Conservation (phyloP, 2,329 filamentous ascomycete species). For the Nemania serpens region DNA sequence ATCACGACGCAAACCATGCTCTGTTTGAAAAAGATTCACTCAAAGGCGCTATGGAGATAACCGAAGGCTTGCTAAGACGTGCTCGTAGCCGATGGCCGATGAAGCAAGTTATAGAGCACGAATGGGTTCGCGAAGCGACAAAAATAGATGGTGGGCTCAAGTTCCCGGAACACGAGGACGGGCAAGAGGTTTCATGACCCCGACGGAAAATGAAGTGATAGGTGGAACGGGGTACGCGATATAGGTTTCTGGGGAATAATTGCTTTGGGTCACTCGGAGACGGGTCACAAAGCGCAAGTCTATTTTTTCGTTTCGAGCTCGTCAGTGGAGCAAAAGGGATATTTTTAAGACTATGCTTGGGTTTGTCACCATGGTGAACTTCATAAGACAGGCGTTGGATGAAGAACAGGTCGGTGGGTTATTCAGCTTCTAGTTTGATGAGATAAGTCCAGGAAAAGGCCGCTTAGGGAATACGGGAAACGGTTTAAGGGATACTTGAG, state of each 20-base stretch:
- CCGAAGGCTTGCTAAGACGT: conserved; percentile 83
- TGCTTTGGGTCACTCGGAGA: background rate
- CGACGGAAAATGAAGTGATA: background rate
- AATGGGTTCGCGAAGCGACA: conserved; percentile 80
- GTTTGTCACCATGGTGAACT: background rate
- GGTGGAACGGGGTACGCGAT: background rate
- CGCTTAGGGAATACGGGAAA: background rate
- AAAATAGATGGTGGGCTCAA: conserved; percentile 65
- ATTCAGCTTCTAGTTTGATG: background rate
- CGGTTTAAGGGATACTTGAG: no score
- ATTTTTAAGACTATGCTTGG: conserved; percentile 17
- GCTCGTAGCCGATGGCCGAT: conserved; percentile 78
- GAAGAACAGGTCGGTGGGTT: background rate
- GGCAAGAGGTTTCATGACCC: conserved; percentile 54
- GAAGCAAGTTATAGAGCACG: conserved; percentile 70
- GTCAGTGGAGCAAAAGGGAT: background rate
- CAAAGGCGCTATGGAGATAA: conserved; percentile 76
- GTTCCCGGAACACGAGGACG: conserved; percentile 64
- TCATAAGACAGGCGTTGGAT: conserved; percentile 13
- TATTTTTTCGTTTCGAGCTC: conserved; percentile 17
- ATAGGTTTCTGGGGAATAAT: background rate
- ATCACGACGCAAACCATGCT: conserved; percentile 72
- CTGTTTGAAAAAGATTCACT: conserved; percentile 69
- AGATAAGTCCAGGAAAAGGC: background rate
- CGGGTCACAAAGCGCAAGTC: background rate